phyloP scores from a whole-genome alignment of 805 yeast species.

The Saccharomyces cerevisiae region DNA sequence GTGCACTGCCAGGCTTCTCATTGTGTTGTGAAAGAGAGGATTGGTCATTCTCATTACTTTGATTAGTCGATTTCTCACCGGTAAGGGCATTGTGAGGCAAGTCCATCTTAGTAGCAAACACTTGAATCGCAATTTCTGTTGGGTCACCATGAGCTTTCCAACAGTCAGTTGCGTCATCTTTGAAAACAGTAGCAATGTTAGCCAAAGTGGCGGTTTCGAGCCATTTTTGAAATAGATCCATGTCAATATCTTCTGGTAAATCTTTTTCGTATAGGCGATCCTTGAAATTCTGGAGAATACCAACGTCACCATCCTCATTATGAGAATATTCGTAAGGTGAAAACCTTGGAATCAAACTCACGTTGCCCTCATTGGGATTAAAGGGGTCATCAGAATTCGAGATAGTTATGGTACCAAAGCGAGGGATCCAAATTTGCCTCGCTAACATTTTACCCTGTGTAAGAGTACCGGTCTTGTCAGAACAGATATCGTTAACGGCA shows the following conservation, averaged over 20 bases:
- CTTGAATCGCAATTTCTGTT: constrained; percentile 82
- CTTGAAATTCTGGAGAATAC: constrained; percentile 22
- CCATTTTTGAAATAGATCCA: constrained; percentile 40
- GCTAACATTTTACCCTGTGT: constrained; percentile 90
- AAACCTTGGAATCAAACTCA: constrained; percentile 68
- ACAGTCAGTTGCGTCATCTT: constrained; percentile 34
- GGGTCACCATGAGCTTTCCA: constrained; percentile 89
- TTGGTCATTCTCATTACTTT: constrained; percentile 15
- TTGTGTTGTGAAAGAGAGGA: constrained; percentile 60
- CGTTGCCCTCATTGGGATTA: constrained; percentile 89
- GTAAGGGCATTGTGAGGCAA: constrained; percentile 39
- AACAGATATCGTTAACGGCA: constrained; percentile 85
- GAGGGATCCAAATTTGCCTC: constrained; percentile 74
- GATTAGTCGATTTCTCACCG: constrained; percentile 23
- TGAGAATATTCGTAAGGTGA: constrained; percentile 35
- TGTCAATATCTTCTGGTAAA: constrained; percentile 14
- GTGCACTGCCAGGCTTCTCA: constrained; percentile 35
- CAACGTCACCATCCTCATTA: constrained; percentile 26
- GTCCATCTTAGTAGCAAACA: constrained; percentile 54
- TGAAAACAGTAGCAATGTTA: constrained; percentile 62
- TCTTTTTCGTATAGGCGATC: constrained; percentile 8
- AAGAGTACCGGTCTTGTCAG: constrained; percentile 86
- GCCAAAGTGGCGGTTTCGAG: constrained; percentile 64
- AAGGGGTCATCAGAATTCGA: constrained; percentile 69
- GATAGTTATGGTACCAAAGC: constrained; percentile 55